Evolutionary conservation across 2,329 filamentous ascomycete genomes (phyloP).

Genomic region (Tolypocladium guangdongense): DNA sequence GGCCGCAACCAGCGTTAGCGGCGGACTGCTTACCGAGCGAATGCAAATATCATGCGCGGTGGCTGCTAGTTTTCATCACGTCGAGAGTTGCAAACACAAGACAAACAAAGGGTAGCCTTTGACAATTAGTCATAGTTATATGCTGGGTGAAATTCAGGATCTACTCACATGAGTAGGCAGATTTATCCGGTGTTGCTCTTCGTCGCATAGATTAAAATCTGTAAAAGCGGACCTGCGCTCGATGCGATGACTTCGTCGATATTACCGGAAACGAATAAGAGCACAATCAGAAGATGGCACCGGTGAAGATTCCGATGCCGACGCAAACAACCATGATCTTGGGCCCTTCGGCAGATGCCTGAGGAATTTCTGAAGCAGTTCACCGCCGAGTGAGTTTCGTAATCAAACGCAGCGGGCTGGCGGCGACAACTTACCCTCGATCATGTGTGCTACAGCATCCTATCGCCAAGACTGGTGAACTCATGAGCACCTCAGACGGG

Average conservation of each 20-base stretch:
- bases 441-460: constrained; percentile 25
- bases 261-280: constrained; percentile 54
- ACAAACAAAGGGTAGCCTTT: constrained; percentile 44
- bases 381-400: background rate
- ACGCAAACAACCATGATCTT: constrained; percentile 43
- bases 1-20: too few relatives aligned
- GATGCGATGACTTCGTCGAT: constrained; percentile 44
- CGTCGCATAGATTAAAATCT: constrained; percentile 54
- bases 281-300: constrained; percentile 50
- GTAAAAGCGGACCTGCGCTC: constrained; percentile 44
- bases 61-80: constrained; percentile 54
- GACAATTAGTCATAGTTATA: background rate
- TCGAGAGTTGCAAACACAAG: constrained; percentile 51
- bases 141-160: background rate
- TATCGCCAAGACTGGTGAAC: background rate
- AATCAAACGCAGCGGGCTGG: too few relatives aligned
- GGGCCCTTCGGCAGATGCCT: constrained; percentile 17
- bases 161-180: constrained; percentile 48
- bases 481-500: too few relatives aligned
- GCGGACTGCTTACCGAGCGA: constrained; percentile 33
- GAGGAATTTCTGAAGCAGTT: constrained; percentile 14
- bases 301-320: constrained; percentile 49
- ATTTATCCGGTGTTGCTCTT: constrained; percentile 48
- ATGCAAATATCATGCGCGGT: constrained; percentile 61
- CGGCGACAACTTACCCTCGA: constrained; percentile 10